Base-by-base conservation (phyloP, 192 early-diverging fungal genomes). In the Umbelopsis sp. region DNA sequence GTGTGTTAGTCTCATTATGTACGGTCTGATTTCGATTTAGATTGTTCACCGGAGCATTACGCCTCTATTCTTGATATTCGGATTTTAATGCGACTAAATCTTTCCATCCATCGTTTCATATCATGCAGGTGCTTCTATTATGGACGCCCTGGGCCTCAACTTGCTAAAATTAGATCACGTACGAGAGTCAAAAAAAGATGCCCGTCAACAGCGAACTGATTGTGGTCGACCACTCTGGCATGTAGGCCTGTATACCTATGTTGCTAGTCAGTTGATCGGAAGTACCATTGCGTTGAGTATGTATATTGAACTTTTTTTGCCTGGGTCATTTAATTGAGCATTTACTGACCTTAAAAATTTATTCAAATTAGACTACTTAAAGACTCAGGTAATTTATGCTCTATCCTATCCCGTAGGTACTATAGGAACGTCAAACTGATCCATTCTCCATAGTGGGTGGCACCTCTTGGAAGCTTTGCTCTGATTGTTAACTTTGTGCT, bases 401-500 rank as follows among this genome's bases (percentile, higher is more conserved):
- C 7, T 26, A 25, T 26, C 10, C 25, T 11, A 26, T 8, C 22
- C 52, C 22, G 24, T 12, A 22, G 11, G 24, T 7, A 8, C 7
- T n/a, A n/a, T n/a, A n/a, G n/a, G 52, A 29, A 4, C 1, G 5
- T 62, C 8, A 32, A 31, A 14, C 45, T 22, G 25, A 53, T 11
- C 21, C 21, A 62, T 36, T 66, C 47, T 44, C 31, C 21, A 36
- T 59, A 84, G 65, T 84, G 84, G 82, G 84, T 84, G 1, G 82
- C 82, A 9, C 82, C 82, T 26, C 72, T 84, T 7, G 84, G 83
- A 17, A 77, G 79, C 8, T 72, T 86, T 49, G 75, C 82, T 10
- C 70, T 86, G 32, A 82, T 86, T 66, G 84, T 85, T 69, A 85
- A 85, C 67, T 85, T 83, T 68, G 43, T 85, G 12, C 81, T 85